Evolutionary conservation across 2,329 filamentous ascomycete species (phyloP).

Genomic region (Annulohypoxylon truncatum): DNA sequence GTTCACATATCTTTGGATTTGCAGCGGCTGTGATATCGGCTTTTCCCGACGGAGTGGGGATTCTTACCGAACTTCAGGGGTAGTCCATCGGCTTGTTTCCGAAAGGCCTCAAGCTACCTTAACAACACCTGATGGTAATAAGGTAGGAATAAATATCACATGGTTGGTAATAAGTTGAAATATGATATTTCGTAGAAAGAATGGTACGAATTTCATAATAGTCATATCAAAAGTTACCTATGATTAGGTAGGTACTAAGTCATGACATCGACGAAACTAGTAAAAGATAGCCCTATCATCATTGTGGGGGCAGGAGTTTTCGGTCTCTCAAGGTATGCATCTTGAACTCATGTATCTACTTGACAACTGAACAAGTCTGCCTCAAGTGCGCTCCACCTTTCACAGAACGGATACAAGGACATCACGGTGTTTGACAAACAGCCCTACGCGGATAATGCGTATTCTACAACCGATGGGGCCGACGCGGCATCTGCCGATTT

Average conservation of each 20-base stretch:
- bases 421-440: constrained; percentile 61
- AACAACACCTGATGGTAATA: background rate
- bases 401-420: constrained; percentile 56
- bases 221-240: background rate
- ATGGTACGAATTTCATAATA: background rate
- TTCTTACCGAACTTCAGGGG: background rate
- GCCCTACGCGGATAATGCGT: constrained; percentile 53
- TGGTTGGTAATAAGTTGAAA: background rate
- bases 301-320: constrained; percentile 56
- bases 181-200: background rate
- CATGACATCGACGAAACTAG: constrained; percentile 12
- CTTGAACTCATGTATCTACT: background rate
- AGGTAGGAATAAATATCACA: background rate
- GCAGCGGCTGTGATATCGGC: background rate
- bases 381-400: constrained; percentile 52
- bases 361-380: background rate
- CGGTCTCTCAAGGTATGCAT: constrained; percentile 51
- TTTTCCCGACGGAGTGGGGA: background rate
- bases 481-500: constrained; percentile 50
- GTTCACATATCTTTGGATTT: background rate
- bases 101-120: background rate
- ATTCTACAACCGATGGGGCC: constrained; percentile 54
- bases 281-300: constrained; percentile 45
- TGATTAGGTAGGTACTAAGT: background rate
- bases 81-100: constrained; percentile 10